Evolutionary conservation across 208 protist genomes (phyloP), one percentile per base, ranked within the genome.

Genomic region (Novymonas esmeraldas): DNA sequence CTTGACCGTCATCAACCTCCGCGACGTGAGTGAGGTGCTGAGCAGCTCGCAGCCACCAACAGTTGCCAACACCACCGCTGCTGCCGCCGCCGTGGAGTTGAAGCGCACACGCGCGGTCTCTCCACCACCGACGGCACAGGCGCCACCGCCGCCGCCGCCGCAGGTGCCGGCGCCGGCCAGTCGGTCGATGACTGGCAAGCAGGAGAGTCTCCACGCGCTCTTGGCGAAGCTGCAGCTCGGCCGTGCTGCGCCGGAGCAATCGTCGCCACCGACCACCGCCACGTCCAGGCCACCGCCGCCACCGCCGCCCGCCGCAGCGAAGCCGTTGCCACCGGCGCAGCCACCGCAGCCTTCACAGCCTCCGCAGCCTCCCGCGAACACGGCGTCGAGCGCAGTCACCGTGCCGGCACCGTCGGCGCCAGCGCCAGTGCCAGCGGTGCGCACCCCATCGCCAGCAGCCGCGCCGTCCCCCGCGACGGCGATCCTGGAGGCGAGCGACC

Each of bases 1-100:
- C 36, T 60, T 94, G 31, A 85, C 83, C 2, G 78, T 94, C 6
- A 72, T 94, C 58, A 92, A 90, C 56, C 76, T 94, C 54, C 77
- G 89, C 26, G 78, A 92, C 50, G 39, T 57, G 3, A 65, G 46
- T 24, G 85, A 92, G 69, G 16, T 66, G 45, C 58, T 94, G 45
- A 14, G 56, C 16, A 71, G 54, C 18, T 52, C 26, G 20, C 60
- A 70, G 31, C 33, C 56, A 6, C 13, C 9, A 20, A 14, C 50
- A 6, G 22, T 22, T 22, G n/a, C n/a, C n/a, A n/a, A n/a, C n/a
- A n/a, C n/a, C n/a, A n/a, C n/a, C n/a, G n/a, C n/a, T n/a, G n/a
- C n/a, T n/a, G 22, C 34, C 1, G 10, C 24, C 18, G 51, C 31
- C 2, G 41, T 39, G 2, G 64, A 72, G 22, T 26, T 38, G 69